Evolutionary conservation across 2,329 filamentous ascomycete genomes (phyloP), one percentile per base, ranked within the genome.

Genomic region (Proliferodiscus dingleyae): DNA sequence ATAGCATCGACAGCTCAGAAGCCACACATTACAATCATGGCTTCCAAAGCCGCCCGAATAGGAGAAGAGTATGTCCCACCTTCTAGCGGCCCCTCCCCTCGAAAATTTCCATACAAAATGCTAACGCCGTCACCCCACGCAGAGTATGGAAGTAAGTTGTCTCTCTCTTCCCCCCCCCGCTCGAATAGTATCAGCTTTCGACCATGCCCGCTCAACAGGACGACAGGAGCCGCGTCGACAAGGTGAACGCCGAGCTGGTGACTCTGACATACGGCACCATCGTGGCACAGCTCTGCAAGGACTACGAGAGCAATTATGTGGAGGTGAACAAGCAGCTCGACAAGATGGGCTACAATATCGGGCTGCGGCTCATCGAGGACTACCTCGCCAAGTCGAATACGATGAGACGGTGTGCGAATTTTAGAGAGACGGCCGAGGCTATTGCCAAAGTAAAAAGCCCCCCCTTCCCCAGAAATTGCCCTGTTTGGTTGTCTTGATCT

Each of bases 311-410:
- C 60, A 89, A 97, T 70, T 98, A 98, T 65, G 74, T 80, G 41
- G 89, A 97, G 66, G 91, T 98, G 64, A 98, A 98, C 71, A 89
- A 91, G 67, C 93, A 98, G 67, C 78, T 98, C 36, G 93, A 98
- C 65, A 94, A 91, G 71, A 98, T 98, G 93, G 93, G 93, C 45
- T 96, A 97, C 71, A 97, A 97, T 62, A 98, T 98, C 54, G 93
- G 93, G 22, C 75, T 97, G 62, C 87, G 93, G 29, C 71, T 98
- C 55, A 96, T 98, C 58, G 93, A 98, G 61, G 93, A 98, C 69
- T 98, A 96, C 62, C 81, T 98, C 15, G 93, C 93, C 60, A 97
- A 96, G 68, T 93, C 89, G 4, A 91, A 89, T 59, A 89, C 87
- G 2, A 84, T 84, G 78, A 87, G 89, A 58, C 79, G 89, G 54